Evolutionary conservation across 352 stramenopile genomes (phyloP).

Genomic region (Globisporangium iwayamae): DNA sequence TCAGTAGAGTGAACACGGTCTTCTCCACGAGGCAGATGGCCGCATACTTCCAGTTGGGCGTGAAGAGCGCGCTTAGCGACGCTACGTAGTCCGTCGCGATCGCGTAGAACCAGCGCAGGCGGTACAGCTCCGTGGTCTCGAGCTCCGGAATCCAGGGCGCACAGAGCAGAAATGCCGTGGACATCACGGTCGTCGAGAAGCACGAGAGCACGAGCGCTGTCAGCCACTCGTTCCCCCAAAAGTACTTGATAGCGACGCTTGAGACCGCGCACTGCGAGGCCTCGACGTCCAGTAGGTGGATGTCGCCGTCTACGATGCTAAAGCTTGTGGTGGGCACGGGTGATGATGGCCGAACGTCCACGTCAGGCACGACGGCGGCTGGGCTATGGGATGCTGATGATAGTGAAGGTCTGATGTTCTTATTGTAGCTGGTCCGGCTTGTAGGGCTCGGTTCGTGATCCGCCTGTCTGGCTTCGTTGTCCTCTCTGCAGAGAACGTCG

Average conservation of each 20-base stretch:
- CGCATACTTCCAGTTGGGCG: slow-evolving; percentile 67
- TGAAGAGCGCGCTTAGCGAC: slow-evolving; percentile 46
- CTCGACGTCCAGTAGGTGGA: slow-evolving; percentile 19
- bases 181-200: slow-evolving; percentile 26
- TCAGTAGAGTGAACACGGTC: slow-evolving; percentile 61
- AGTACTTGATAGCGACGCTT: slow-evolving; percentile 31
- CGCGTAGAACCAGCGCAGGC: slow-evolving; percentile 53
- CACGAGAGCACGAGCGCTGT: slow-evolving; percentile 38
- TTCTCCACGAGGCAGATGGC: slow-evolving; percentile 68
- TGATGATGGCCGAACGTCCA: neutral
- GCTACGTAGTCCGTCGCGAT: slow-evolving; percentile 57
- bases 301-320: slow-evolving; percentile 15
- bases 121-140: slow-evolving; percentile 49
- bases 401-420: slow-evolving; percentile 7
- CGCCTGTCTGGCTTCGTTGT: neutral
- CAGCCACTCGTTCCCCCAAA: slow-evolving; percentile 45
- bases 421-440: slow-evolving; percentile 24
- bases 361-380: slow-evolving; percentile 9
- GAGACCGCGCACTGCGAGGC: slow-evolving; percentile 30
- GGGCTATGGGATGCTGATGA: slow-evolving; percentile 8
- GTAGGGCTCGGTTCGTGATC: slow-evolving; percentile 20
- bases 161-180: slow-evolving; percentile 36
- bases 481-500: slow-evolving; percentile 1
- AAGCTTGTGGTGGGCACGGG: neutral
- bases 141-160: slow-evolving; percentile 43